These are phyloP conservation scores for Cucumis sativus DNA, from an alignment of 306 rosid species.

Conservation along the genomic window Cucumber_9930_V3 NC_026656.2:8839501-8840000, in stretches of 20 bases:
- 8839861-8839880: background rate
- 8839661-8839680: background rate
- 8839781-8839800: background rate
- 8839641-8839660: background rate
- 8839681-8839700: background rate
- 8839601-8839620: background rate
- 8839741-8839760: background rate
- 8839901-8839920: background rate
- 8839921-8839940: background rate
- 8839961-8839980: conserved; percentile 15
- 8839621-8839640: background rate
- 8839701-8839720: background rate
- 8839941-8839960: background rate
- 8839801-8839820: background rate
- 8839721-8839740: background rate
- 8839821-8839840: background rate
- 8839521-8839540: background rate
- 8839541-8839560: background rate
- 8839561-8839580: background rate
- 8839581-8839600: background rate
- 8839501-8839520: background rate
- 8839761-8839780: background rate
- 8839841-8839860: background rate
- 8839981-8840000: conserved; percentile 16
- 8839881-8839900: background rate